Evolutionary conservation across 768 basidiomycete genomes (phyloP), one percentile per base, ranked within the genome.

Genomic region (Hortiboletus campestris): DNA sequence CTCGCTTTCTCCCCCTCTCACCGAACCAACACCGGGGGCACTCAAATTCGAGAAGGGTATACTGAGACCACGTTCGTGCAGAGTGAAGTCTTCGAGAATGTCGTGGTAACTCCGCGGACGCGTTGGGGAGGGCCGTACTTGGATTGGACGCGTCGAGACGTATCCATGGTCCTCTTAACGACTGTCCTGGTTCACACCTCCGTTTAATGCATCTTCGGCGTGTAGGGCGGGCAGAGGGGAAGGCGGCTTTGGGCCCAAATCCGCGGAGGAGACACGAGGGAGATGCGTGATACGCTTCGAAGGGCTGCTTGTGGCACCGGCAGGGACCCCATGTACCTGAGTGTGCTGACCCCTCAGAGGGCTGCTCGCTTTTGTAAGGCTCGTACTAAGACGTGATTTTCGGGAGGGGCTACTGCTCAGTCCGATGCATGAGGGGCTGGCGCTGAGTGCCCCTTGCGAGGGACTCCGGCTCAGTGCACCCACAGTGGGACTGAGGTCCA

Each of bases 91-190:
- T 43, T 84, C 84, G 49, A 87, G 68, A 49, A 88, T 80, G 60
- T 86, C 82, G 58, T 84, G 76, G 64, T 84, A 88, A 60, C 87
- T 89, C 64, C 80, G 73, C 16, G 86, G 81, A 9, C 84, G 78
- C 20, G 71, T 55, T 2, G 72, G 51, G 48, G 68, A 69, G 25
- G 70, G 58, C 17, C 76, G 70, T 16, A 76, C 62, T 16, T 72
- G 61, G 11, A 73, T 64, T 0, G 67, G 66, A 47, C 64, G 62
- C 0, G 62, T 58, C 9, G 45, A 42, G 6, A 48, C 6, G 31
- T 49, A 53, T 12, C 46, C 64, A 0, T 46, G 32, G 2, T 54
- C 63, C 6, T 57, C 61, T 51, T 32, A 53, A 40, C 28, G 45
- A n/a, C 2, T 10, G 12, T 54, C 53, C n/a, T 43, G 52, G 28